Percentiles rank a stretch among this genome's conserved stretches.
These are phyloP conservation scores for Candida taoyuanica DNA, from an alignment of 805 yeast species.

Conservation along the genomic window DNA sequence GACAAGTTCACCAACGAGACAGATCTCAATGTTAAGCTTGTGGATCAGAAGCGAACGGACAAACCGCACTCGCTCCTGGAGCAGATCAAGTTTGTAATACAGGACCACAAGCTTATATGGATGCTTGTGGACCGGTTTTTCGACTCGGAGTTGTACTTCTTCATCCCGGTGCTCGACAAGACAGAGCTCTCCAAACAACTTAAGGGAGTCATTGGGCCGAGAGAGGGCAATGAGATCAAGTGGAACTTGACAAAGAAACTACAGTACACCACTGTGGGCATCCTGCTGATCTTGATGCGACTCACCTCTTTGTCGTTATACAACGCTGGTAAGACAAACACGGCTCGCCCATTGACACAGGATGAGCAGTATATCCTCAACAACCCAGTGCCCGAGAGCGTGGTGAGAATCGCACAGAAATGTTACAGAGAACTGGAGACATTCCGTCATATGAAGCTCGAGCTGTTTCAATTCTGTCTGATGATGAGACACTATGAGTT, in stretches of 20 bases:
- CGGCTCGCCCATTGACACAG: conserved; percentile 1
- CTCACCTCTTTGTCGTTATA: conserved; percentile 20
- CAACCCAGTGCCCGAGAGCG: conserved; percentile 14
- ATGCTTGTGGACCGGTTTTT: conserved; percentile 23
- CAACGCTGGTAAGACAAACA: conserved; percentile 17
- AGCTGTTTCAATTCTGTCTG: conserved; percentile 20
- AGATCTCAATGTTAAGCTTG: conserved; percentile 7
- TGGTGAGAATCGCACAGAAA: conserved; percentile 9
- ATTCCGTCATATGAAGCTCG: conserved; percentile 14
- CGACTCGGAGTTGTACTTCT: conserved; percentile 18
- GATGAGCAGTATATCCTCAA: conserved; percentile 19
- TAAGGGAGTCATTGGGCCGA: conserved; percentile 16
- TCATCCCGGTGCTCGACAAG: conserved; percentile 21
- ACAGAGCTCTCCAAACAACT: conserved; percentile 15
- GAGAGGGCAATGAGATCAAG: conserved; percentile 2
- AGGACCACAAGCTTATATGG: conserved; percentile 23
- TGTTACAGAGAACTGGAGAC: conserved; percentile 16
- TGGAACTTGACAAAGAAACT: conserved; percentile 17
- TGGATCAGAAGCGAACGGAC: neutral
- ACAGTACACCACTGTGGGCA: conserved; percentile 21
- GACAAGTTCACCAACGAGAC: conserved; percentile 6
- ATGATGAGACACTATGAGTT: conserved; percentile 16
- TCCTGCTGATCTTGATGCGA: conserved; percentile 22
- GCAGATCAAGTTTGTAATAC: conserved; percentile 6
- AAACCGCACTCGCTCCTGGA: conserved; percentile 2